These are phyloP conservation scores for Blastobotrys attinorum DNA, from an alignment of 805 yeast genomes.

Conservation along the genomic window DNA sequence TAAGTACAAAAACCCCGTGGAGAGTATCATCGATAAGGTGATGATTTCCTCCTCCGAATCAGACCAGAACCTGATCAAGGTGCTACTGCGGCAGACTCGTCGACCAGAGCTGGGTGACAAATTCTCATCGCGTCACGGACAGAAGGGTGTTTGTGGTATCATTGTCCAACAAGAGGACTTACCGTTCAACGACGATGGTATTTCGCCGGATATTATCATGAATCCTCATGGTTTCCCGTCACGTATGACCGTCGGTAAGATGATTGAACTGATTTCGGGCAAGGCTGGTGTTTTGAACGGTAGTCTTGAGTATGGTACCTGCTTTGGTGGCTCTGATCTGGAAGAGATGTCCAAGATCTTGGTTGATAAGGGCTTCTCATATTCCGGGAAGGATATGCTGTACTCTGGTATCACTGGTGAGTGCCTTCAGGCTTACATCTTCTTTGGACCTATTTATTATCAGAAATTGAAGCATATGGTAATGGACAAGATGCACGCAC, in stretches of 20 bases:
- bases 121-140: slow-evolving; percentile 96
- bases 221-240: slow-evolving; percentile 99
- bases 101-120: slow-evolving; percentile 97
- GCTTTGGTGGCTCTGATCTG: slow-evolving; percentile 96
- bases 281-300: slow-evolving; percentile 97
- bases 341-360: slow-evolving; percentile 90
- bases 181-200: slow-evolving; percentile 91
- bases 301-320: slow-evolving; percentile 87
- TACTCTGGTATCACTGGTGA: slow-evolving; percentile 98
- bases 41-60: slow-evolving; percentile 95
- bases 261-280: slow-evolving; percentile 93
- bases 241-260: slow-evolving; percentile 99
- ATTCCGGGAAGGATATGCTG: slow-evolving; percentile 96
- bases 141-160: slow-evolving; percentile 98
- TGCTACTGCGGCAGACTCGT: slow-evolving; percentile 86
- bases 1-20: slow-evolving; percentile 88
- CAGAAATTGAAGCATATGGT: slow-evolving; percentile 99
- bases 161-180: slow-evolving; percentile 95
- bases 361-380: slow-evolving; percentile 84
- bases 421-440: slow-evolving; percentile 92
- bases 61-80: slow-evolving; percentile 91
- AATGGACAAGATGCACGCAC: slow-evolving; percentile 97
- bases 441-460: slow-evolving; percentile 97
- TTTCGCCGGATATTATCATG: slow-evolving; percentile 93
- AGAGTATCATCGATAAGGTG: slow-evolving; percentile 92